These are phyloP conservation scores for Peronospora belbahrii DNA, from an alignment of 352 stramenopile species.

Conservation along the genomic window DNA sequence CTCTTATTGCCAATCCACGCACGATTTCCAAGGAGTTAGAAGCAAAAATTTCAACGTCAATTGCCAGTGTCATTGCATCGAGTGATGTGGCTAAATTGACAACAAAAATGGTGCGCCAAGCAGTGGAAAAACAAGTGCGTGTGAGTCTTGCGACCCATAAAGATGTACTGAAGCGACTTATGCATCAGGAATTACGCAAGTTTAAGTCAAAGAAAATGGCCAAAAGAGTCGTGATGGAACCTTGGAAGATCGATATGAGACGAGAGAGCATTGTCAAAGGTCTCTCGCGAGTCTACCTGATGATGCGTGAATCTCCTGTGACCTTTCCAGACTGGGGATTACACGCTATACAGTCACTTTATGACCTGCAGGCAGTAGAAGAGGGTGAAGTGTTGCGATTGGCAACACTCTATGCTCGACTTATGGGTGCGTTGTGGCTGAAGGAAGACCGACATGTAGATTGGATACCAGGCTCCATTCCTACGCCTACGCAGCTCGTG, in stretches of 20 bases:
- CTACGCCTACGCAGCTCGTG: slow-evolving; percentile 47
- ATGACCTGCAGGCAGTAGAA: slow-evolving; percentile 55
- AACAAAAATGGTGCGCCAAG: slow-evolving; percentile 75
- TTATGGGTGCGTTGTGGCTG: slow-evolving; percentile 48
- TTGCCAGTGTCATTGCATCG: slow-evolving; percentile 55
- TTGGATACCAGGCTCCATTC: slow-evolving; percentile 33
- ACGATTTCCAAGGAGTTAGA: slow-evolving; percentile 81
- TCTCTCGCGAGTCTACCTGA: slow-evolving; percentile 35
- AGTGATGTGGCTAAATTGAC: slow-evolving; percentile 61
- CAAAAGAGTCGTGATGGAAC: slow-evolving; percentile 41
- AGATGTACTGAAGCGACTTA: slow-evolving; percentile 82
- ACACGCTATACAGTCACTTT: slow-evolving; percentile 58
- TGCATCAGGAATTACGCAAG: slow-evolving; percentile 79
- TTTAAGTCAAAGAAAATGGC: slow-evolving; percentile 68
- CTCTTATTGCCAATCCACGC: slow-evolving; percentile 62
- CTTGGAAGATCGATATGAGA: slow-evolving; percentile 52
- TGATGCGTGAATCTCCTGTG: slow-evolving; percentile 16
- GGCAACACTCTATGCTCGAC: slow-evolving; percentile 46
- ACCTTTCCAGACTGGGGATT: slow-evolving; percentile 28
- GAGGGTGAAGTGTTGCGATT: slow-evolving; percentile 35
- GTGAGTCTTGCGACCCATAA: slow-evolving; percentile 85
- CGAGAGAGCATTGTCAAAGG: slow-evolving; percentile 38
- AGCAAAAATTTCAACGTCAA: slow-evolving; percentile 62
- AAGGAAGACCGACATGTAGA: slow-evolving; percentile 33
- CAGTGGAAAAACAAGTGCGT: slow-evolving; percentile 78